Conservation (phyloP, 805 yeast species). For the Millerozyma acaciae region DNA sequence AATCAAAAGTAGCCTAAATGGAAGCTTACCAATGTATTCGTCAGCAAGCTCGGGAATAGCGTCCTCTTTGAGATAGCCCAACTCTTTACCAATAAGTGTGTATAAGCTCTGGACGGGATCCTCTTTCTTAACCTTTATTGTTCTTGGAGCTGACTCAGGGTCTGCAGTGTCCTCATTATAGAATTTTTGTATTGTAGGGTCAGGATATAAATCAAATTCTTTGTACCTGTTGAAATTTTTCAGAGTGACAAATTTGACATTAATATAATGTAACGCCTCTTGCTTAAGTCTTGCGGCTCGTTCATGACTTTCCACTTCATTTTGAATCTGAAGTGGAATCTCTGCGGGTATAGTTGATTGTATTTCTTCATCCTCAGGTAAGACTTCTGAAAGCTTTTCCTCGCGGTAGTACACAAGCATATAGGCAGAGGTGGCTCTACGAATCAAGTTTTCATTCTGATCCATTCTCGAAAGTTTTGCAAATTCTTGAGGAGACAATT, state of each 20-base stretch:
- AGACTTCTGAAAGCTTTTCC: conserved; percentile 49
- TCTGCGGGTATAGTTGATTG: conserved; percentile 50
- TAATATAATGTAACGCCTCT: conserved; percentile 49
- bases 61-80: conserved; percentile 33
- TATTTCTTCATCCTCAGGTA: conserved; percentile 52
- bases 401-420: conserved; percentile 92
- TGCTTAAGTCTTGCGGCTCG: conserved; percentile 56
- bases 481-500: conserved; percentile 45
- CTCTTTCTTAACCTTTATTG: conserved; percentile 53
- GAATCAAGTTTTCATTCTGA: conserved; percentile 56
- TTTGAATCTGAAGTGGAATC: conserved; percentile 60
- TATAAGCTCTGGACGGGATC: conserved; percentile 49
- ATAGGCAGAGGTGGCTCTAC: conserved; percentile 91
- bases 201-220: conserved; percentile 77
- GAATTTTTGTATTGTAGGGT: conserved; percentile 42
- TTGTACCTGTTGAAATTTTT: conserved; percentile 53
- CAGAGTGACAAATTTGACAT: conserved; percentile 53
- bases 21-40: conserved; percentile 11
- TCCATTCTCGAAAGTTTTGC: conserved; percentile 53
- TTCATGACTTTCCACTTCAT: conserved; percentile 58
- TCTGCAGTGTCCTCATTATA: conserved; percentile 50
- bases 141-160: conserved; percentile 44
- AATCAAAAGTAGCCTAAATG: conserved; percentile 61
- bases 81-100: conserved; percentile 42
- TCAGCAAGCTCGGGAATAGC: neutral